phyloP scores from a whole-genome alignment of 768 basidiomycete species.

The Pulveroboletus sp. region DNA sequence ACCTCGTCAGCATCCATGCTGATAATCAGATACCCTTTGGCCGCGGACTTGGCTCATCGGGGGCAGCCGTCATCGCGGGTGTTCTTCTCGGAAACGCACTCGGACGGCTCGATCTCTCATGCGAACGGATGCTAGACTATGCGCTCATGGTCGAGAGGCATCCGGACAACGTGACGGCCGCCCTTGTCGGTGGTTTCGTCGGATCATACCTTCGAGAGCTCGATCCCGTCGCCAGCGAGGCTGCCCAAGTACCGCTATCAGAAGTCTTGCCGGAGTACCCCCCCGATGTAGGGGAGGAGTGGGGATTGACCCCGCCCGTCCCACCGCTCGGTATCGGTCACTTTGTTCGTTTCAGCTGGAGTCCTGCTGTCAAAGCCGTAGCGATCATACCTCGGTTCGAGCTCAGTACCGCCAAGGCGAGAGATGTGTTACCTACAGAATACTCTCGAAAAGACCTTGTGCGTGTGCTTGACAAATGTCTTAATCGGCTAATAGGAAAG shows the following conservation, averaged over 20 bases:
- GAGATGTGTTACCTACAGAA: slow-evolving; percentile 75
- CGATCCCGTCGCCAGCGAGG: slow-evolving; percentile 71
- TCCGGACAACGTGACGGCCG: slow-evolving; percentile 98
- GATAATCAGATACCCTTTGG: slow-evolving; percentile 97
- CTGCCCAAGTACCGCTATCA: slow-evolving; percentile 86
- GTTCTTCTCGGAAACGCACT: slow-evolving; percentile 86
- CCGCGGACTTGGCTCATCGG: slow-evolving; percentile 94
- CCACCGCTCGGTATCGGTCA: slow-evolving; percentile 92
- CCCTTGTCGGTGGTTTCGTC: slow-evolving; percentile 93
- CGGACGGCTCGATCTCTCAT: slow-evolving; percentile 65
- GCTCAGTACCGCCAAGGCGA: slow-evolving; percentile 90
- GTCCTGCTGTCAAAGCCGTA: slow-evolving; percentile 78
- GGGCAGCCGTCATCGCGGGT: slow-evolving; percentile 98
- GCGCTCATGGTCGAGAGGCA: slow-evolving; percentile 99
- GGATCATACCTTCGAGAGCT: slow-evolving; percentile 93
- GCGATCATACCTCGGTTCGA: slow-evolving; percentile 96
- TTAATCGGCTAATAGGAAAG: background rate
- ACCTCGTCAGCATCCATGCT: slow-evolving; percentile 62
- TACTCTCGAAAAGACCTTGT: slow-evolving; percentile 93
- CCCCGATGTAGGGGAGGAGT: slow-evolving; percentile 82
- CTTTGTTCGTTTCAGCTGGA: slow-evolving; percentile 87
- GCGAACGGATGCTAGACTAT: slow-evolving; percentile 81
- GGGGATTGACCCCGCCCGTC: slow-evolving; percentile 84
- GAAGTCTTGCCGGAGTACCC: slow-evolving; percentile 98
- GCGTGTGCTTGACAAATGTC: slow-evolving; percentile 4